Evolutionary conservation across 179 eudicot species (phyloP).

Genomic region (Silene noctiflora): DNA sequence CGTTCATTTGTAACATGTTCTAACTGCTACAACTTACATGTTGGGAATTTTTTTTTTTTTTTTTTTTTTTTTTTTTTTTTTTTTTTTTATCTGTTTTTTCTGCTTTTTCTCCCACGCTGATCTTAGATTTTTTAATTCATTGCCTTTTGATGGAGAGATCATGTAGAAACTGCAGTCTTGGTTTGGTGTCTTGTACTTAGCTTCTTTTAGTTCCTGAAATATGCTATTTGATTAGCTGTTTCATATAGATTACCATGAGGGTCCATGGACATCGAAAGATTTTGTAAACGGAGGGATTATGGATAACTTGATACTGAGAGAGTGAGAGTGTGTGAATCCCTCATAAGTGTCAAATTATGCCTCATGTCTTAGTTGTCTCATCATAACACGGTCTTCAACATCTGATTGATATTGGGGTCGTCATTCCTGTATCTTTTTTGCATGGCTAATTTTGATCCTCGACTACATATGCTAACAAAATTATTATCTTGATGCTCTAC

Average conservation of each 20-base stretch:
- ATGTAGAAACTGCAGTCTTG: not conserved
- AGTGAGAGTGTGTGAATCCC: not conserved
- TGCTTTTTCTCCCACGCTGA: not conserved
- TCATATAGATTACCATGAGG: not conserved
- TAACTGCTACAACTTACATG: constrained; percentile 10
- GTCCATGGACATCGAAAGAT: not conserved
- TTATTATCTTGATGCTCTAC: too few species aligned
- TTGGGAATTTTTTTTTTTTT: not conserved
- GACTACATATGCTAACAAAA: too few species aligned
- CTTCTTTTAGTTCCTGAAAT: not conserved
- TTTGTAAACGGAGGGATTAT: not conserved
- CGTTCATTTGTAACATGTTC: not conserved
- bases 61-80: not conserved
- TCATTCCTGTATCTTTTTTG: constrained; percentile 11
- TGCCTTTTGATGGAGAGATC: constrained; percentile 5
- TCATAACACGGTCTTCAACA: not conserved
- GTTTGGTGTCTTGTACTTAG: not conserved
- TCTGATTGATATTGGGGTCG: not conserved
- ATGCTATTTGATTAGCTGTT: not conserved
- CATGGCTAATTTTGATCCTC: too few species aligned
- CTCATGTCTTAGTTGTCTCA: not conserved
- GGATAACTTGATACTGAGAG: not conserved
- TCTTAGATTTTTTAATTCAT: not conserved
- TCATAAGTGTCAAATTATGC: not conserved
- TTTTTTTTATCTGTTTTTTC: not conserved